Conservation (phyloP, 352 stramenopile species). For the Elongisporangium prolatum region DNA sequence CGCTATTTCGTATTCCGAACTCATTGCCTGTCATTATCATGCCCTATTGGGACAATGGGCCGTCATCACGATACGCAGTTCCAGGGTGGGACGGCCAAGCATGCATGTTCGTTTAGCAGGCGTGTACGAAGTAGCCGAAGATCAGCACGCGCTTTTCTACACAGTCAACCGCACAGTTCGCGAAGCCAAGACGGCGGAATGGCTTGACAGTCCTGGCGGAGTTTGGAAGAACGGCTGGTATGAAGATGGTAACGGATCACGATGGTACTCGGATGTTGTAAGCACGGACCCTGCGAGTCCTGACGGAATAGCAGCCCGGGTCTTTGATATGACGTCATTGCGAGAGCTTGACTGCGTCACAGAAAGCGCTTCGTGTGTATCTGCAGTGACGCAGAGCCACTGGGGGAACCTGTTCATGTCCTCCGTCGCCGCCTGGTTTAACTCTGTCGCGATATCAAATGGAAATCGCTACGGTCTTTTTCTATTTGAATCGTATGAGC, state of each 20-base stretch:
- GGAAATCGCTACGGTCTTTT: slow-evolving; percentile 30
- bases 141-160: too few relatives aligned
- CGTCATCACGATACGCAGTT: slow-evolving; percentile 10
- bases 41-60: slow-evolving; percentile 27
- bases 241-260: neutral
- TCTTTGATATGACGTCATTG: neutral
- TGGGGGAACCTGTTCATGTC: slow-evolving; percentile 3
- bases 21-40: slow-evolving; percentile 27
- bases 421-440: neutral
- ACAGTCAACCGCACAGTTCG: slow-evolving; percentile 15
- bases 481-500: slow-evolving; percentile 11
- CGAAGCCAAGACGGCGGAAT: slow-evolving; percentile 31
- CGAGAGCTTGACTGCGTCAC: slow-evolving; percentile 1
- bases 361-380: neutral
- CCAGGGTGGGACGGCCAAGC: too few relatives aligned
- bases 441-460: slow-evolving; percentile 2
- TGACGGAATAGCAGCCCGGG: neutral
- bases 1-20: slow-evolving; percentile 6
- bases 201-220: slow-evolving; percentile 14
- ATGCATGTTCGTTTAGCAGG: slow-evolving; percentile 20
- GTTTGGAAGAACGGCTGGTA: slow-evolving; percentile 9
- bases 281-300: neutral
- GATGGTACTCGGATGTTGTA: slow-evolving; percentile 3
- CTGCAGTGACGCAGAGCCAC: too few relatives aligned
- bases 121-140: slow-evolving; percentile 3